Evolutionary conservation across 1,284 basidiomycete species (phyloP).

Genomic region (Rhodotorula sp.): DNA sequence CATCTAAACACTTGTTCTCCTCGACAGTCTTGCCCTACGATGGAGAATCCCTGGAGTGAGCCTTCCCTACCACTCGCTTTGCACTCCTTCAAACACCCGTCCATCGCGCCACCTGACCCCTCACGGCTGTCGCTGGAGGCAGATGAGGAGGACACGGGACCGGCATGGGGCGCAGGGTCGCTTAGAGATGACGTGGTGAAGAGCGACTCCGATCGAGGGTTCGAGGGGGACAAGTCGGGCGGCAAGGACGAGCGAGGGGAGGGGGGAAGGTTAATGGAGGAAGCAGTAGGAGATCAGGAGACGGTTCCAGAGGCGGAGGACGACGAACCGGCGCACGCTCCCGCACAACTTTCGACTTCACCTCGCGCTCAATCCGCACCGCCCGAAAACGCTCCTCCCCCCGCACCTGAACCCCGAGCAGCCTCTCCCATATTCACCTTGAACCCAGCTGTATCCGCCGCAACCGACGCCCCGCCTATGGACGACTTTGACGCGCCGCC

Average conservation of each 20-base stretch:
- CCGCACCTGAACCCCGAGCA: too few relatives aligned
- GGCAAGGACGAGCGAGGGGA: too few relatives aligned
- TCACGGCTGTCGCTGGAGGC: too few relatives aligned
- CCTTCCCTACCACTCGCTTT: too few relatives aligned
- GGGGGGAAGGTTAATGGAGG: too few relatives aligned
- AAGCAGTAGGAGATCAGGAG: neutral
- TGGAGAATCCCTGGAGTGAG: too few relatives aligned
- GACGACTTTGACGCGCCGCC: conserved; percentile 26
- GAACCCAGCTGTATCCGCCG: neutral
- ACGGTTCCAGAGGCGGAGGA: neutral
- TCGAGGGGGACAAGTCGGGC: neutral
- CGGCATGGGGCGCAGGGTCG: too few relatives aligned
- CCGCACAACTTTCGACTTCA: neutral
- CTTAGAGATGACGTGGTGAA: neutral
- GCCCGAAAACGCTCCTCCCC: neutral
- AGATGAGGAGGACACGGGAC: too few relatives aligned
- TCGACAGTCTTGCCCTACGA: too few relatives aligned
- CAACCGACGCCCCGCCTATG: conserved; percentile 16
- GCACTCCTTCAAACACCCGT: too few relatives aligned
- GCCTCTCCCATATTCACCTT: neutral
- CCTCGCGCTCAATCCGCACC: neutral
- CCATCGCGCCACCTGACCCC: too few relatives aligned
- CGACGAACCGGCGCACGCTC: neutral
- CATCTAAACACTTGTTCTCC: too few relatives aligned
- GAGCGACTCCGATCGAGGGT: neutral